phyloP scores from a whole-genome alignment of 345 rosid genomes.

The Syzygium aqueum region DNA sequence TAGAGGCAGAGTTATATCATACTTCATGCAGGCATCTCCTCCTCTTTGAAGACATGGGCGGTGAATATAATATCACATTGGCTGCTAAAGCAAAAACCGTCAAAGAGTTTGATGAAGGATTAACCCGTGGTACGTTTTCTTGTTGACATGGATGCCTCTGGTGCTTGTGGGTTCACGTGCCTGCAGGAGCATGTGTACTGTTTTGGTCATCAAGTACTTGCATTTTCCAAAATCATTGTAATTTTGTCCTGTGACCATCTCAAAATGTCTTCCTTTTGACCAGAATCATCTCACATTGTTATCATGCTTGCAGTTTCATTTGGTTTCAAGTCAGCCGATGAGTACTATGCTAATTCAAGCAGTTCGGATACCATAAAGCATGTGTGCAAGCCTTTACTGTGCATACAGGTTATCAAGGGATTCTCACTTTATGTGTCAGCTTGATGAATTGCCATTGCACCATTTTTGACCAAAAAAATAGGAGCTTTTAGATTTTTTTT shows the following conservation, averaged over 20 bases:
- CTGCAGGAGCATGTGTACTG: not conserved
- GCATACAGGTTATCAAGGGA: conserved; percentile 58
- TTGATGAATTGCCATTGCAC: not conserved
- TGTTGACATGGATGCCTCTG: not conserved
- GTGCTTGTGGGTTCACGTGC: not conserved
- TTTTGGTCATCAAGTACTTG: not conserved
- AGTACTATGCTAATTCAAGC: conserved; percentile 75
- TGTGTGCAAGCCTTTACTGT: conserved; percentile 62
- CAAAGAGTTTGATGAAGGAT: conserved; percentile 77
- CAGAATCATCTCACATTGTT: not conserved
- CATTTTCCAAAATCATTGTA: not conserved
- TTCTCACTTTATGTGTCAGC: not conserved
- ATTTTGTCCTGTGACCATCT: not conserved
- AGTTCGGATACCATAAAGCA: conserved; percentile 68
- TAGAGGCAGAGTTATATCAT: no score
- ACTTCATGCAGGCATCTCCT: conserved; percentile 54
- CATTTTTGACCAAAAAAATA: not conserved
- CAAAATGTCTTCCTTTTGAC: not conserved
- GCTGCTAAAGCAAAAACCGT: conserved; percentile 74
- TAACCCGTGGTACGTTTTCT: conserved; percentile 55
- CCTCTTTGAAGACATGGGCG: conserved; percentile 81
- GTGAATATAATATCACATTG: conserved; percentile 58
- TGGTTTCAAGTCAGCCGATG: conserved; percentile 90
- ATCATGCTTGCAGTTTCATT: conserved; percentile 54
- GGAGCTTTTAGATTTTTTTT: not conserved